Evolutionary conservation across 208 protist species (phyloP).

Genomic region (Leishmania major): DNA sequence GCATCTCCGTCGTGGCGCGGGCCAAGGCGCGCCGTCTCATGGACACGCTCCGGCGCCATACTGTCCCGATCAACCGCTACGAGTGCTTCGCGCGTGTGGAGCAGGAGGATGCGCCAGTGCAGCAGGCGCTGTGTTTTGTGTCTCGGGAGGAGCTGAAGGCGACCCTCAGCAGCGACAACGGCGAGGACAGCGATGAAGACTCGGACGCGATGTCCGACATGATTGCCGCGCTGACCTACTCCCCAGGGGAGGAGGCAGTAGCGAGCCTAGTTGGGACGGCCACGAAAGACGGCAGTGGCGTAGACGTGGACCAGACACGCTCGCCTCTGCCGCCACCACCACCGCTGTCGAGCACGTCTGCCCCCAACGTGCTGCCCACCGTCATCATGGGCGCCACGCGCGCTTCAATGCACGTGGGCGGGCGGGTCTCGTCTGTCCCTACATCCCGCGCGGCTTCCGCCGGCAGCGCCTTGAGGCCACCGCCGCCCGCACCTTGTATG

Average conservation of each 20-base stretch:
- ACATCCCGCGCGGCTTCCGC: not conserved
- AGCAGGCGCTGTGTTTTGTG: conserved; percentile 31
- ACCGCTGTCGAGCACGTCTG: conserved; percentile 8
- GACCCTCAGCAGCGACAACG: conserved; percentile 1
- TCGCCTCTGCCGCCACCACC: conserved; percentile 9
- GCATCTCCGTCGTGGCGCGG: conserved; percentile 61
- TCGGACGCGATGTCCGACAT: conserved; percentile 48
- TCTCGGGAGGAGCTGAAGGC: conserved; percentile 16
- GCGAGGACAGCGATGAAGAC: conserved; percentile 22
- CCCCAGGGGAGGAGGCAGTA: not conserved
- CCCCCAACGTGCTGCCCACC: conserved; percentile 3
- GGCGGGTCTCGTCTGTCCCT: too few relatives aligned
- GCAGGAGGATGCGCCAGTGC: conserved; percentile 32
- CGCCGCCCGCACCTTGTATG: conserved; percentile 25
- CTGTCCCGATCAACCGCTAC: conserved; percentile 80
- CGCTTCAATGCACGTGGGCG: not conserved
- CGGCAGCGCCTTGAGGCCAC: not conserved
- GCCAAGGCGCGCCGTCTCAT: conserved; percentile 72
- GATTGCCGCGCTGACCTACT: conserved; percentile 29
- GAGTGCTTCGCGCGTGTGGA: conserved; percentile 58
- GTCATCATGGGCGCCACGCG: conserved; percentile 13
- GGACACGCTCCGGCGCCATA: conserved; percentile 57
- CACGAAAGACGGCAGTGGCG: not conserved
- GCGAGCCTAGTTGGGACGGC: not conserved
- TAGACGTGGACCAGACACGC: not conserved